A percentile compares a stretch with the other conserved stretches of the same genome.
These are phyloP conservation scores for Epichloe sibirici DNA, from an alignment of 2,329 filamentous ascomycete genomes.

Conservation along the genomic window DNA sequence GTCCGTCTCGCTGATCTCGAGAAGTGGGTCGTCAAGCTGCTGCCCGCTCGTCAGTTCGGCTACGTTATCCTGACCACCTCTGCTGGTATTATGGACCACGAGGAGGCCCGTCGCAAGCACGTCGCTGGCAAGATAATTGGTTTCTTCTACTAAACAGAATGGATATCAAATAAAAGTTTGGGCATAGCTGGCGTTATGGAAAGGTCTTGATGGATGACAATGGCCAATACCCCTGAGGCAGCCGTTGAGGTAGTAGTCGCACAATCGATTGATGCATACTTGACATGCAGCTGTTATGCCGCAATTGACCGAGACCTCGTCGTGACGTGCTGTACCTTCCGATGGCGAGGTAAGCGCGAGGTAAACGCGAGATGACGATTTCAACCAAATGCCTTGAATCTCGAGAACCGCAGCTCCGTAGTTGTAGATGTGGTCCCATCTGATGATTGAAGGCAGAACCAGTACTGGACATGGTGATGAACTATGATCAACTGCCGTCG, in stretches of 20 bases:
- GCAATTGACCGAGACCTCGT: conserved; percentile 7
- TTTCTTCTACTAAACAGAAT: conserved; percentile 80
- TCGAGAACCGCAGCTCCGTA: too few relatives aligned
- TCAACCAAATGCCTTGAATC: too few relatives aligned
- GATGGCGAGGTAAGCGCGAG: not conserved
- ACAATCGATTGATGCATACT: conserved; percentile 13
- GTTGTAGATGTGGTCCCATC: too few relatives aligned
- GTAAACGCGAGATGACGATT: too few relatives aligned
- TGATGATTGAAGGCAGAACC: too few relatives aligned
- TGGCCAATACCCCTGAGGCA: conserved; percentile 23
- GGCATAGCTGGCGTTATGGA: conserved; percentile 26
- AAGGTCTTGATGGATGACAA: conserved; percentile 19
- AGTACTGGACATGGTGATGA: too few relatives aligned
- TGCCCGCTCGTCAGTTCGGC: conserved; percentile 99
- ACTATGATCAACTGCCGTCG: too few relatives aligned
- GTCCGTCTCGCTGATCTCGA: conserved; percentile 94
- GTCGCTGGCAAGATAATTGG: conserved; percentile 98
- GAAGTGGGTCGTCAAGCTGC: conserved; percentile 99
- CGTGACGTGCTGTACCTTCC: not conserved
- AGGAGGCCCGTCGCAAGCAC: conserved; percentile 98
- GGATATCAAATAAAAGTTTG: conserved; percentile 16
- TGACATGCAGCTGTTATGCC: conserved; percentile 21
- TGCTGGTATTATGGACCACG: conserved; percentile 99
- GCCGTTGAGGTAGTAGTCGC: conserved; percentile 21
- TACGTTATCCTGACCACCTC: conserved; percentile 99